These are phyloP conservation scores for Schwanniomyces polymorphus DNA, from an alignment of 805 yeast species.

Conservation along the genomic window DNA sequence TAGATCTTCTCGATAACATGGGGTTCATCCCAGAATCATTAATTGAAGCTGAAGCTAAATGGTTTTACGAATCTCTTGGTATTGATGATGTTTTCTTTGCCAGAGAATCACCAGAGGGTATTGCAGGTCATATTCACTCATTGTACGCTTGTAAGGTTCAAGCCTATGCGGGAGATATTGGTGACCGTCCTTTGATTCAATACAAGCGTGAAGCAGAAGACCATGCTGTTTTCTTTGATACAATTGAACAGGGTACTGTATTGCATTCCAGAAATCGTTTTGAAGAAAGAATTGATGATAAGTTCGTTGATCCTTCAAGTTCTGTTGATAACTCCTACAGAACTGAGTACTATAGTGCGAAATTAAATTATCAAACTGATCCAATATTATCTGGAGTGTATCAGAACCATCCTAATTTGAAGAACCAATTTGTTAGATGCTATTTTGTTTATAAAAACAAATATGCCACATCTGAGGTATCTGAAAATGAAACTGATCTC, in stretches of 20 bases:
- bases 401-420: conserved; percentile 33
- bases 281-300: conserved; percentile 78
- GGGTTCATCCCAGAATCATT: conserved; percentile 89
- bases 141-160: conserved; percentile 91
- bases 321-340: conserved; percentile 51
- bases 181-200: conserved; percentile 58
- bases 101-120: conserved; percentile 74
- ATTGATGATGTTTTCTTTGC: conserved; percentile 93
- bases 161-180: conserved; percentile 47
- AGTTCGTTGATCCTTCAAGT: conserved; percentile 62
- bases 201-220: conserved; percentile 78
- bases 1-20: conserved; percentile 74
- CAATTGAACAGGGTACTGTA: conserved; percentile 46
- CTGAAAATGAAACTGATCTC: conserved; percentile 49
- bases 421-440: conserved; percentile 58
- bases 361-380: conserved; percentile 47
- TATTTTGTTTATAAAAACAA: conserved; percentile 79
- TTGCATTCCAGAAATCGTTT: conserved; percentile 46
- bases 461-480: conserved; percentile 16
- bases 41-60: conserved; percentile 81
- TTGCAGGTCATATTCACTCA: conserved; percentile 83
- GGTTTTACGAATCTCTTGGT: conserved; percentile 87
- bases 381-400: conserved; percentile 43
- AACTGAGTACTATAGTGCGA: conserved; percentile 77
- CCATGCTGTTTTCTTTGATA: conserved; percentile 90